Evolutionary conservation across 2,329 filamentous ascomycete species (phyloP), one percentile per base, ranked within the genome.

Genomic region (Cladosporium phlei): DNA sequence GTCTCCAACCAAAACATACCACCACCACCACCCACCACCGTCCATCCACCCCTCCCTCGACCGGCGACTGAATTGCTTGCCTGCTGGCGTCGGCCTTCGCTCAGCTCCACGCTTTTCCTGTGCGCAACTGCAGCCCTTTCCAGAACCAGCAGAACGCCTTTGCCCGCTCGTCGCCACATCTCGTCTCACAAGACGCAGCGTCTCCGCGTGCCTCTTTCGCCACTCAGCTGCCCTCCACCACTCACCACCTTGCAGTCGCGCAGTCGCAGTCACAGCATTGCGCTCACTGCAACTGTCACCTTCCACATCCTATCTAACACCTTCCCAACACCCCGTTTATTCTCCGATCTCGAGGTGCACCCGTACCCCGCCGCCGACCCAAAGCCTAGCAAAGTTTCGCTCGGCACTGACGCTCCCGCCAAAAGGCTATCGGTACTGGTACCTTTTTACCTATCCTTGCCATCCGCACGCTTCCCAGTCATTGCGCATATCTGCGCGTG

Each of bases 141-240:
- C 28, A 29, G 37, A 46, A 38, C 14, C 24, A 39, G 46, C 42
- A 28, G 38, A 47, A 46, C 48, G 37, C 42, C 44, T 44, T 39
- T 29, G 40, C 46, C 46, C 46, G 43, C 45, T 24, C 45, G 34
- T 35, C 52, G 50, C 51, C 51, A 46, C 55, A 33, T 51, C 34
- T 49, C 46, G 48, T 49, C 52, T 55, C 54, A 55, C 56, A 54
- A 56, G 50, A 50, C n/a, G n/a, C n/a, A n/a, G n/a, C n/a, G n/a
- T n/a, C n/a, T n/a, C n/a, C n/a, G n/a, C n/a, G n/a, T n/a, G n/a
- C n/a, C 51, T 24, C 20, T 19, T 22, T 20, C 14, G 24, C 48
- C 38, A 29, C 27, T 38, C 44, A 40, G 20, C 47, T 22, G 46
- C 44, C 32, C 49, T 51, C 45, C n/a, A n/a, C n/a, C n/a, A n/a